Evolutionary conservation across 805 yeast species (phyloP).

Genomic region (Candida incommunis): DNA sequence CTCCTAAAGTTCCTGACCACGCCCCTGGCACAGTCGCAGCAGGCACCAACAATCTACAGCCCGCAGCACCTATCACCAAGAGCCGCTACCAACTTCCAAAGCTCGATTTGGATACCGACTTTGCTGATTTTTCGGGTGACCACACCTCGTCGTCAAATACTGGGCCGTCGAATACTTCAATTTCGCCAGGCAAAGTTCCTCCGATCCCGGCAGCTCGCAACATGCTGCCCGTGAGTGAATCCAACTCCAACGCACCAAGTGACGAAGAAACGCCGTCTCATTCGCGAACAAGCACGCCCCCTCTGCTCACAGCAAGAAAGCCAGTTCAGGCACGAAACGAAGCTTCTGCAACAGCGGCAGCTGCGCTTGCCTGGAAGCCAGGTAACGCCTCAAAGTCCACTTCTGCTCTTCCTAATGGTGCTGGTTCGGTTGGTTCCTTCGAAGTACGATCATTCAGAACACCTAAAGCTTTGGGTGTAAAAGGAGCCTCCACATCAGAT

Average conservation of each 20-base stretch:
- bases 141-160: not conserved
- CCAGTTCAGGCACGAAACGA: not conserved
- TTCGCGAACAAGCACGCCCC: not conserved
- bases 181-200: not conserved
- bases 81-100: not conserved
- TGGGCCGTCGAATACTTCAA: not conserved
- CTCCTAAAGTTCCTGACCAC: not conserved
- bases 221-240: not conserved
- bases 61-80: not conserved
- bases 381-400: not conserved
- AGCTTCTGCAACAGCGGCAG: not conserved
- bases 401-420: not conserved
- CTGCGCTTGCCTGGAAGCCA: slow-evolving; percentile 1
- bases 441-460: not conserved
- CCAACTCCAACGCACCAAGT: not conserved
- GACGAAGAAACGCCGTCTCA: not conserved
- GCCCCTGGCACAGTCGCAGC: not conserved
- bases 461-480: not conserved
- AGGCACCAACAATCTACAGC: not conserved
- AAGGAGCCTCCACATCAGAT: not conserved
- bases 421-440: not conserved
- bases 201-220: not conserved
- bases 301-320: not conserved
- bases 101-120: not conserved
- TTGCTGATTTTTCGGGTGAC: not conserved